These are phyloP conservation scores for Oidium heveae DNA, from an alignment of 2,329 filamentous ascomycete species.

Conservation along the genomic window DNA sequence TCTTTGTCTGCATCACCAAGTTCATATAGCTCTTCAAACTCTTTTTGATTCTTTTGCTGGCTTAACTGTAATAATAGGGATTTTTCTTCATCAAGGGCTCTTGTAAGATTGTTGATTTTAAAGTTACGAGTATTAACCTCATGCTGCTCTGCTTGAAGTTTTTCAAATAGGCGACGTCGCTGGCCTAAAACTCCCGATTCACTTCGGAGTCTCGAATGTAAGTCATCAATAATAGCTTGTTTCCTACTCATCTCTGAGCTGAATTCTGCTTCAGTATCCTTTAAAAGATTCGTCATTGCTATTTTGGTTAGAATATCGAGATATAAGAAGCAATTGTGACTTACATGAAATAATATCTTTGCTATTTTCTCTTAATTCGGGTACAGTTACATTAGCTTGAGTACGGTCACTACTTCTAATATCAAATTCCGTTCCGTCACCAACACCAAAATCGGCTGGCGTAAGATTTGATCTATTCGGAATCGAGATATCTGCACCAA, in stretches of 20 bases:
- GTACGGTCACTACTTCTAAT: slow-evolving; percentile 20
- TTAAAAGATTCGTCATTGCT: slow-evolving; percentile 66
- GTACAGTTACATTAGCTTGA: slow-evolving; percentile 21
- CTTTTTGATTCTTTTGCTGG: slow-evolving; percentile 21
- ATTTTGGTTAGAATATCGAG: slow-evolving; percentile 15
- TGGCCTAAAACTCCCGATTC: slow-evolving; percentile 57
- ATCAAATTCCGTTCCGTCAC: slow-evolving; percentile 27
- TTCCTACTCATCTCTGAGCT: slow-evolving; percentile 60
- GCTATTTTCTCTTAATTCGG: slow-evolving; percentile 43
- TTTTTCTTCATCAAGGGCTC: slow-evolving; percentile 47
- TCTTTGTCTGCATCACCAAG: slow-evolving; percentile 15
- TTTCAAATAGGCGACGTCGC: slow-evolving; percentile 47
- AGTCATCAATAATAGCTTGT: slow-evolving; percentile 56
- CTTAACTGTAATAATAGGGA: slow-evolving; percentile 23
- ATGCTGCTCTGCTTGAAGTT: slow-evolving; percentile 38
- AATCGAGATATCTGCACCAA: slow-evolving; percentile 80
- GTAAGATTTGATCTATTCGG: slow-evolving; percentile 72
- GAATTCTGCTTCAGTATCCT: slow-evolving; percentile 55
- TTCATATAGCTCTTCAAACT: slow-evolving; percentile 26
- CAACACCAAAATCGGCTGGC: slow-evolving; percentile 86
- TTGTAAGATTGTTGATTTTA: slow-evolving; percentile 53
- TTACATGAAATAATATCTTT: slow-evolving; percentile 58
- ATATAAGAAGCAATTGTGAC: slow-evolving; percentile 14
- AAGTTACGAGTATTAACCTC: slow-evolving; percentile 36
- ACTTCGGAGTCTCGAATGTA: slow-evolving; percentile 58